Evolutionary conservation across 352 stramenopile genomes (phyloP).

Genomic region (Phytophthora lateralis): DNA sequence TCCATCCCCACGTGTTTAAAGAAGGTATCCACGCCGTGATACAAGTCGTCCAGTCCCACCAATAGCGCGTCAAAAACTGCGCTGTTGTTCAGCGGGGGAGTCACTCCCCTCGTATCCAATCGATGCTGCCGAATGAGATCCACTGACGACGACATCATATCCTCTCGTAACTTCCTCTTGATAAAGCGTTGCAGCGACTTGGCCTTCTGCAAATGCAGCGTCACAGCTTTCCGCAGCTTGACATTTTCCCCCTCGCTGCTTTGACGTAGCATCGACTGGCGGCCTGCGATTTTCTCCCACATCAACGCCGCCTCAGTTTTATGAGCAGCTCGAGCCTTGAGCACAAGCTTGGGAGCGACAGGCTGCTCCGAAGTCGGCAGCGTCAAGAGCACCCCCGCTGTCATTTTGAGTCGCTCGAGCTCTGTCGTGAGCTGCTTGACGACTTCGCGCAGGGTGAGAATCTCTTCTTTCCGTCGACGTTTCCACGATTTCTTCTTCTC

Average conservation of each 20-base stretch:
- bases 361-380: conserved; percentile 1
- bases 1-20: conserved; percentile 12
- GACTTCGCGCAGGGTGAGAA: conserved; percentile 23
- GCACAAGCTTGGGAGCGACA: not conserved
- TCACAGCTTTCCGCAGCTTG: conserved; percentile 15
- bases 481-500: conserved; percentile 29
- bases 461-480: conserved; percentile 30
- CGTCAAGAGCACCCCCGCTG: conserved; percentile 23
- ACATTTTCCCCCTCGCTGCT: conserved; percentile 24
- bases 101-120: conserved; percentile 19
- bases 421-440: conserved; percentile 25
- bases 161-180: conserved; percentile 21
- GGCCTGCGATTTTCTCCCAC: conserved; percentile 27
- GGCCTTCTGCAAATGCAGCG: conserved; percentile 23
- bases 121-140: conserved; percentile 12
- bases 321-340: conserved; percentile 1
- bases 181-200: conserved; percentile 27
- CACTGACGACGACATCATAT: conserved; percentile 17
- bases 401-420: conserved; percentile 25
- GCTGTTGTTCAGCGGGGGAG: conserved; percentile 23
- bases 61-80: conserved; percentile 23
- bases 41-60: conserved; percentile 16
- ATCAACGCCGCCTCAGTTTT: conserved; percentile 19
- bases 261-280: conserved; percentile 20
- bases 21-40: conserved; percentile 13